A percentile compares a stretch with the other conserved stretches of the same genome.
Evolutionary conservation across 2,329 filamentous ascomycete species (phyloP).

Genomic region (Colletotrichum orbiculare): DNA sequence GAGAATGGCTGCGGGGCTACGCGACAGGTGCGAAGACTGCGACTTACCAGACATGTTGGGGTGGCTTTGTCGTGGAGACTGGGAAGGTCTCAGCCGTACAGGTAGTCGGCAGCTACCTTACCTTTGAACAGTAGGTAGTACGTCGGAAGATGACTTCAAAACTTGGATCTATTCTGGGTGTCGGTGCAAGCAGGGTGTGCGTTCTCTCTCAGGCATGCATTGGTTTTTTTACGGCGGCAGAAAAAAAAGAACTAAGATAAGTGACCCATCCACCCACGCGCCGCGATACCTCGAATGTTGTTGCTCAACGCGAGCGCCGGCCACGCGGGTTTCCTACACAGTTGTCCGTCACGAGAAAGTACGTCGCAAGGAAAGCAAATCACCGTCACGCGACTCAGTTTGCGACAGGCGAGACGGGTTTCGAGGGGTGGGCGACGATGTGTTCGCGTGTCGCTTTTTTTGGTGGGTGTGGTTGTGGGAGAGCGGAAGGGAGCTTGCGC

Average conservation of each 20-base stretch:
- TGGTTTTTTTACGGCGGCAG: conserved; percentile 33
- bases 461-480: conserved; percentile 6
- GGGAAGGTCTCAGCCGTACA: neutral
- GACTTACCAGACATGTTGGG: conserved; percentile 36
- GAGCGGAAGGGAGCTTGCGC: conserved; percentile 34
- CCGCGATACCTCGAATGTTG: conserved; percentile 22
- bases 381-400: conserved; percentile 13
- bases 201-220: conserved; percentile 36
- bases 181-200: conserved; percentile 16
- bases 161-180: conserved; percentile 14
- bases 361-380: neutral
- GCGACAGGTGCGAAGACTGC: conserved; percentile 15
- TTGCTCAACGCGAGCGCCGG: conserved; percentile 17
- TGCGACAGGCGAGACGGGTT: conserved; percentile 19
- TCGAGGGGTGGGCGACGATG: neutral
- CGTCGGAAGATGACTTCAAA: conserved; percentile 8
- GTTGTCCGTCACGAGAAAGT: conserved; percentile 20
- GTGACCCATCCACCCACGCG: conserved; percentile 33
- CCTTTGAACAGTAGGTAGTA: conserved; percentile 24
- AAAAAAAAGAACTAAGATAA: conserved; percentile 32
- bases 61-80: conserved; percentile 5
- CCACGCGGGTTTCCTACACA: conserved; percentile 17
- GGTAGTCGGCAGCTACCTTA: conserved; percentile 1
- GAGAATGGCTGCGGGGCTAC: conserved; percentile 17
- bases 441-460: conserved; percentile 33